These are phyloP conservation scores for Colletotrichum spaethianum DNA, from an alignment of 2,329 filamentous ascomycete species.

Conservation along the genomic window DNA sequence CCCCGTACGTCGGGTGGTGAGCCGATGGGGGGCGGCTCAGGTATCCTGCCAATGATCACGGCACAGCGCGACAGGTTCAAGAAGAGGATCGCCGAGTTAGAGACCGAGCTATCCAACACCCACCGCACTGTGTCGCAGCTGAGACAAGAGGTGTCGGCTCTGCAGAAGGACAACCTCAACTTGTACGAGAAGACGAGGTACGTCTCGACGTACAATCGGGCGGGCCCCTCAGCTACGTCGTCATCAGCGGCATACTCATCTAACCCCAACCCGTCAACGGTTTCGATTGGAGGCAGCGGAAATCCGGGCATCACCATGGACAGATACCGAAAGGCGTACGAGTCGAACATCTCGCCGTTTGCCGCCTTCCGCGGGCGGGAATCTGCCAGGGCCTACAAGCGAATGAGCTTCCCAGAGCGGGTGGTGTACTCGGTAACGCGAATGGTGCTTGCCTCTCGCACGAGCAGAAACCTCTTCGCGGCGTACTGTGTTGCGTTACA, in stretches of 20 bases:
- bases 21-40: slow-evolving; percentile 80
- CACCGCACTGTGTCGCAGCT: slow-evolving; percentile 88
- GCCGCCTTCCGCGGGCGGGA: slow-evolving; percentile 96
- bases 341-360: slow-evolving; percentile 95
- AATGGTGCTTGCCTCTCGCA: slow-evolving; percentile 90
- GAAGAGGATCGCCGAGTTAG: slow-evolving; percentile 91
- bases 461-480: slow-evolving; percentile 94
- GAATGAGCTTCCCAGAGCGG: slow-evolving; percentile 93
- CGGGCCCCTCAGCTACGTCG: slow-evolving; percentile 71
- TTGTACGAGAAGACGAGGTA: slow-evolving; percentile 99
- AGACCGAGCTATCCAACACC: slow-evolving; percentile 88
- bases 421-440: slow-evolving; percentile 92
- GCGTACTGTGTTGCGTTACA: slow-evolving; percentile 92
- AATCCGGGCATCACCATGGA: slow-evolving; percentile 79
- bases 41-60: slow-evolving; percentile 97
- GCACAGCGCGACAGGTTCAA: slow-evolving; percentile 99
- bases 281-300: slow-evolving; percentile 70
- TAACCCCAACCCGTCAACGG: slow-evolving; percentile 83
- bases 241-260: slow-evolving; percentile 76
- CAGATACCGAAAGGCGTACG: slow-evolving; percentile 92
- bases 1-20: slow-evolving; percentile 73
- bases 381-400: slow-evolving; percentile 88
- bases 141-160: slow-evolving; percentile 88
- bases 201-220: slow-evolving; percentile 91
- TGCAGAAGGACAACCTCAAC: slow-evolving; percentile 96